Percentiles rank a stretch among this genome's conserved stretches.
phyloP scores from a whole-genome alignment of 2,329 filamentous ascomycete species.

The Alternaria burnsii region DNA sequence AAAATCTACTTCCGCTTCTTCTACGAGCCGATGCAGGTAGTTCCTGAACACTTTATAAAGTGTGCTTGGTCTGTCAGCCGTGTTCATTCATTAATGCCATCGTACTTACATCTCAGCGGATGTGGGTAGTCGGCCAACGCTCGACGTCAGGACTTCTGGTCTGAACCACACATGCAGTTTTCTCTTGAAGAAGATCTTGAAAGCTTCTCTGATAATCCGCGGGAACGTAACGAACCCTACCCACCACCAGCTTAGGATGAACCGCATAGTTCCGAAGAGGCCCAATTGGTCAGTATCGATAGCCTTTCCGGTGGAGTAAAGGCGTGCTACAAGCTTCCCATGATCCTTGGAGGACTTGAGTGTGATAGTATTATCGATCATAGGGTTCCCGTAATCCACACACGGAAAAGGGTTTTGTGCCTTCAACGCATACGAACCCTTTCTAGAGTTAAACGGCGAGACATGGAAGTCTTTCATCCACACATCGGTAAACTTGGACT shows the following conservation, averaged over 20 bases:
- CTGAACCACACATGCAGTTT: conserved; percentile 71
- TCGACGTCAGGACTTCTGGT: conserved; percentile 68
- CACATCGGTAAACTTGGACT: conserved; percentile 56
- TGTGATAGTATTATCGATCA: conserved; percentile 68
- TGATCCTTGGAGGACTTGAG: conserved; percentile 67
- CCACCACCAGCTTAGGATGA: conserved; percentile 70
- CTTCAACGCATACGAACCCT: conserved; percentile 58
- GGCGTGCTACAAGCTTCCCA: conserved; percentile 67
- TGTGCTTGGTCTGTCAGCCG: conserved; percentile 26
- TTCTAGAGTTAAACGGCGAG: conserved; percentile 73
- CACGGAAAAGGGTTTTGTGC: conserved; percentile 56
- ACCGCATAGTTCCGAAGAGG: conserved; percentile 54
- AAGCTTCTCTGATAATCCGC: conserved; percentile 70
- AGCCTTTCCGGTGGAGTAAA: conserved; percentile 63
- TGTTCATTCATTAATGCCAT: background rate
- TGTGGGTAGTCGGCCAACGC: conserved; percentile 64
- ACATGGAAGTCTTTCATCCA: conserved; percentile 80
- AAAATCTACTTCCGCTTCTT: conserved; percentile 56
- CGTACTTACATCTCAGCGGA: conserved; percentile 55
- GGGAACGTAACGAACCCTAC: conserved; percentile 72
- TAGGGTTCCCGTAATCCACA: conserved; percentile 37
- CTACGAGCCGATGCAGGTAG: conserved; percentile 59
- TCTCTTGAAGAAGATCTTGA: conserved; percentile 63
- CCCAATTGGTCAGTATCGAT: conserved; percentile 61
- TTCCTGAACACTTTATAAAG: conserved; percentile 52